These are phyloP conservation scores for Tieghemiomyces parasiticus DNA, from an alignment of 192 early-diverging fungal genomes.

Conservation along the genomic window DNA sequence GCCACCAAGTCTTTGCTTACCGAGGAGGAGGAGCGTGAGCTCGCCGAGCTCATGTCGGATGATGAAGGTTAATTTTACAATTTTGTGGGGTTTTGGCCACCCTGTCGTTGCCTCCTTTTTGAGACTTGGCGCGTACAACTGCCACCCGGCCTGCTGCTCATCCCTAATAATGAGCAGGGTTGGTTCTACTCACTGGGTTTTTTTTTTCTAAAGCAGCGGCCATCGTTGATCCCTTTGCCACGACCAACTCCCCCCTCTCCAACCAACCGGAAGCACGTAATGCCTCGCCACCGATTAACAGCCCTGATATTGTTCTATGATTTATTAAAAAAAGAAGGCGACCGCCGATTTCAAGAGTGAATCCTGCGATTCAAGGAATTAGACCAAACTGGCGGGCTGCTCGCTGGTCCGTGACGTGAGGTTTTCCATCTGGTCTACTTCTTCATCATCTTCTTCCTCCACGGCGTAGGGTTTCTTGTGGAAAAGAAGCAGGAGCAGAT, in stretches of 20 bases:
- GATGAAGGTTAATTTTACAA: constrained; percentile 3
- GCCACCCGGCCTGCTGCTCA: not conserved
- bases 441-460: not conserved
- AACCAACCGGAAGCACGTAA: too few relatives aligned
- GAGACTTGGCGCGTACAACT: not conserved
- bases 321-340: too few relatives aligned
- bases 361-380: too few relatives aligned
- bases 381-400: too few relatives aligned
- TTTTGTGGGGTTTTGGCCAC: not conserved
- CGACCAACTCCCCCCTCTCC: too few relatives aligned
- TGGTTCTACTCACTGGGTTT: not conserved
- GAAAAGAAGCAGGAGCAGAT: constrained; percentile 75
- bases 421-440: too few relatives aligned
- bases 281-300: too few relatives aligned
- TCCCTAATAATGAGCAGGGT: not conserved
- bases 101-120: not conserved
- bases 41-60: constrained; percentile 9
- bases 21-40: constrained; percentile 10
- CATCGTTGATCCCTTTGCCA: not conserved
- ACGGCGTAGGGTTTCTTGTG: constrained; percentile 44
- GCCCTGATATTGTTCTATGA: too few relatives aligned
- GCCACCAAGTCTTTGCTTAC: not conserved
- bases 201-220: not conserved
- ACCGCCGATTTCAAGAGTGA: too few relatives aligned
- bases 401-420: too few relatives aligned